Evolutionary conservation across 805 yeast species (phyloP), one percentile per base, ranked within the genome.

Genomic region (Hanseniaspora lachancei): DNA sequence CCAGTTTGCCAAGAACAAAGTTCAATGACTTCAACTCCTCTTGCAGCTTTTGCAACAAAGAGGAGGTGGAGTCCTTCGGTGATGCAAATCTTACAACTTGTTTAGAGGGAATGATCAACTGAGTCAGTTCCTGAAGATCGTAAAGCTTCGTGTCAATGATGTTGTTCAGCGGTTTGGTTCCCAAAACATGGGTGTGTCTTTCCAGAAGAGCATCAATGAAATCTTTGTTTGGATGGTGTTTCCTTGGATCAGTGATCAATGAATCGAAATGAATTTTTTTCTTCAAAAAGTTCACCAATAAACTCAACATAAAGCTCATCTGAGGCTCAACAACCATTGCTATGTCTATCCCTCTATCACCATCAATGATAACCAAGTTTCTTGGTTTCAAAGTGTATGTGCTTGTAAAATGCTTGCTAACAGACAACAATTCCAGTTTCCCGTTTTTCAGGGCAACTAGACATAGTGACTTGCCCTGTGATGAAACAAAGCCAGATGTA

Each of bases 331-430:
- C 69, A 46, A 85, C 79, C 77, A 81, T 77, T 10, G 82, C 91
- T 59, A 86, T 67, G 66, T 86, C 95, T 62, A 83, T 83, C 32
- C 95, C 95, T 59, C 93, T 73, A 65, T 86, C 95, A 55, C 93
- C 95, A 68, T 86, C 93, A 57, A 84, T 83, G 20, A 85, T 80
- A 10, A 84, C 85, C 63, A 85, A 73, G 67, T 86, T 93, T 56
- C 78, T 74, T 47, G 77, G 73, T 58, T 73, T 75, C 58, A 85
- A 70, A 50, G 68, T 68, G n/a, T 55, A 41, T 15, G 49, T n/a
- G 24, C 36, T n/a, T 13, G 40, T 13, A 50, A 85, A 70, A 62
- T 83, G 84, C 57, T 76, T 75, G 3, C 88, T 85, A 36, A 80
- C 77, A 2, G 87, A 80, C 42, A 84, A 72, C 34, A 85, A 74